Base-by-base conservation (phyloP, 2,329 filamentous ascomycete genomes). In the Trichoderma gracile region DNA sequence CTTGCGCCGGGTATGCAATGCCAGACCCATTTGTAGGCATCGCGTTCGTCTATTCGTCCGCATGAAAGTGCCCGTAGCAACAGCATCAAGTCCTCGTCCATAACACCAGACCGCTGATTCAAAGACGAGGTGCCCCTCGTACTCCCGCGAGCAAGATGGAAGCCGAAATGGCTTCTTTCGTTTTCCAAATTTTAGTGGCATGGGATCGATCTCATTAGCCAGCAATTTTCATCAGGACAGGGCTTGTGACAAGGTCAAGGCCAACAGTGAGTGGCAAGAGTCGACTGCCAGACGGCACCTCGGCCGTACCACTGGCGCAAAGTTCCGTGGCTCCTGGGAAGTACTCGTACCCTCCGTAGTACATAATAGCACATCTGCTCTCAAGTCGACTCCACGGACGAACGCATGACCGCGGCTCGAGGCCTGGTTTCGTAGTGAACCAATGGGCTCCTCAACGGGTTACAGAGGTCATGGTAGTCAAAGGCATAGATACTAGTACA, bases 361-460 rank as follows among this genome's bases (percentile, higher is more conserved):
- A 49, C 46, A 57, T 75, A 71, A 57, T 75, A 71, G 75, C 73
- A 80, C 77, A 76, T 78, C 76, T 78, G 77, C 74, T 76, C 73
- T 76, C 76, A 9, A 73, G 73, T 77, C 72, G 74, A 78, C 74
- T 77, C 75, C 74, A 77, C 79, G 80, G 79, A 78, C 78, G 77
- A 80, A 79, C 78, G 80, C 80, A 82, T 82, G 79, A 78, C 79
- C 77, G 80, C 80, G 79, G 79, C 78, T 73, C 75, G 78, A 73
- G 70, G 69, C 73, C 74, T 75, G 71, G 69, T 72, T 73, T 70
- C 64, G 67, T 65, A 67, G 69, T 67, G 68, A 69, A 67, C 80
- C 80, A 81, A 81, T 79, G 73, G 72, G 71, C 71, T 70, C 65
- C 55, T 56, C 42, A 30, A 50, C 45, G 53, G 47, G n/a, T 47